phyloP scores from a whole-genome alignment of 2,329 filamentous ascomycete species.

The Harringtonia aguacate region DNA sequence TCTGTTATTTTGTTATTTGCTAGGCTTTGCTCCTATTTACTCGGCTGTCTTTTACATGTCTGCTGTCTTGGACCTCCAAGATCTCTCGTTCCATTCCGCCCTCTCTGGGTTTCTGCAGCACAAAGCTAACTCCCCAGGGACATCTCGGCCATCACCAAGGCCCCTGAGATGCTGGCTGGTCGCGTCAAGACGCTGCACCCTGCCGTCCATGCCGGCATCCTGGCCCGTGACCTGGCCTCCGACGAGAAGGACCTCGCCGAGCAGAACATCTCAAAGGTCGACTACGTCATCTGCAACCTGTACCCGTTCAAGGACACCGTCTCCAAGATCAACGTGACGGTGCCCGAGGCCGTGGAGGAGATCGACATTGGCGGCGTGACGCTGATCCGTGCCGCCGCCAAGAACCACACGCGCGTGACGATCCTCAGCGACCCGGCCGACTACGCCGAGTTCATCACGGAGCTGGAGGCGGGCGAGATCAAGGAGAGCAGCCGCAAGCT shows the following conservation, averaged over 20 bases:
- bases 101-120: too few species aligned
- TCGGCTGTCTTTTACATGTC: too few species aligned
- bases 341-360: constrained; percentile 94
- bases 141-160: constrained; percentile 92
- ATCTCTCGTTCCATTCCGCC: too few species aligned
- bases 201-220: constrained; percentile 80
- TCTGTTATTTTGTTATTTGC: too few species aligned
- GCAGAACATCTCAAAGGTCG: constrained; percentile 90
- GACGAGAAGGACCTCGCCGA: constrained; percentile 95
- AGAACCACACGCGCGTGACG: constrained; percentile 93
- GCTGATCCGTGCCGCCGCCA: constrained; percentile 88
- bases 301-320: constrained; percentile 99
- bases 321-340: constrained; percentile 92
- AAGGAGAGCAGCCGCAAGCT: constrained; percentile 74
- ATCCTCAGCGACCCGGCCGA: constrained; percentile 91
- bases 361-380: constrained; percentile 98
- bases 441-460: constrained; percentile 87
- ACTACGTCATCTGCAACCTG: constrained; percentile 95
- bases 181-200: constrained; percentile 80
- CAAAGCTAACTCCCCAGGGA: constrained; percentile 59
- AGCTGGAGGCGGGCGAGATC: constrained; percentile 80
- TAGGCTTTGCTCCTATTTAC: too few species aligned
- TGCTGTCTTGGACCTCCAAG: too few species aligned
- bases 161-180: constrained; percentile 91
- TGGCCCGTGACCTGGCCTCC: constrained; percentile 85